Conservation (phyloP, 768 basidiomycete genomes). For the Mrakia blollopis region DNA sequence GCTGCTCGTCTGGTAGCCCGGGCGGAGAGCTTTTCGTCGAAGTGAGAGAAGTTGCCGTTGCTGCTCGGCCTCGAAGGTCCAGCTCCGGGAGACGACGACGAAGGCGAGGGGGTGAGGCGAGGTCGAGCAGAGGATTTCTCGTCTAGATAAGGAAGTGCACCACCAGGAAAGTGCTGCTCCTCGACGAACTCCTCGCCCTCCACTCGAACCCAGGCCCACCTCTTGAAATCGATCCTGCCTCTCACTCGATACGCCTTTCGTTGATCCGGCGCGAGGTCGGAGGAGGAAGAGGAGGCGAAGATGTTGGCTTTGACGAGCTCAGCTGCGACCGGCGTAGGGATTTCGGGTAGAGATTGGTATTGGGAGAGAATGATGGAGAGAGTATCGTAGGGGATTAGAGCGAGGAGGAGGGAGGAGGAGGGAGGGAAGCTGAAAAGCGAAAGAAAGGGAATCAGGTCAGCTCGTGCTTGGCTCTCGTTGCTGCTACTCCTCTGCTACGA, state of each 20-base stretch:
- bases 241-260: not conserved
- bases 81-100: not conserved
- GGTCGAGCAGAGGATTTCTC: not conserved
- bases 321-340: not conserved
- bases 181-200: not conserved
- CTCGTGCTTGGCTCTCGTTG: too few relatives aligned
- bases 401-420: not conserved
- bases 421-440: not conserved
- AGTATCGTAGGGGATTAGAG: not conserved
- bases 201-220: not conserved
- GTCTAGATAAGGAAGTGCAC: not conserved
- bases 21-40: slow-evolving; percentile 6
- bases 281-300: not conserved
- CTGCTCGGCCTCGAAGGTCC: too few relatives aligned
- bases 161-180: not conserved
- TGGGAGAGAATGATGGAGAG: not conserved
- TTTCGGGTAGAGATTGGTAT: not conserved
- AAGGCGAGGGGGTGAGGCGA: not conserved
- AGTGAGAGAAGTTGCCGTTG: not conserved
- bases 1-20: too few relatives aligned
- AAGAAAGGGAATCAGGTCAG: not conserved
- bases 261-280: not conserved
- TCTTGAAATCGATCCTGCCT: not conserved
- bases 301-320: not conserved
- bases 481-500: not conserved